Evolutionary conservation across 2,329 filamentous ascomycete species (phyloP).

Genomic region (Scedosporium boydii): DNA sequence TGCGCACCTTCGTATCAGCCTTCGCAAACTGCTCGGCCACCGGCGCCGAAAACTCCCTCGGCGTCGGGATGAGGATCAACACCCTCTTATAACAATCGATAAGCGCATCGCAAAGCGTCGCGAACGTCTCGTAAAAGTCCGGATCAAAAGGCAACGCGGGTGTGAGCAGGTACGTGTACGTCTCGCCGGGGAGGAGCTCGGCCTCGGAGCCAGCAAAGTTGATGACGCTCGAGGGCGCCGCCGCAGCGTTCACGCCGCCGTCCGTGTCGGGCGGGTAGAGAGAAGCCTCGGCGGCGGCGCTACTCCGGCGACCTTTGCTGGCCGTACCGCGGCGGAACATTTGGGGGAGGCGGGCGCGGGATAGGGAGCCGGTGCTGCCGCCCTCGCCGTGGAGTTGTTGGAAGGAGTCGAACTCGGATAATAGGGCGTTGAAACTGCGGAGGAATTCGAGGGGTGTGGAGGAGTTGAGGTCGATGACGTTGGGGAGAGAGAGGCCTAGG

Average conservation of each 20-base stretch:
- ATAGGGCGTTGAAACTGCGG: conserved; percentile 71
- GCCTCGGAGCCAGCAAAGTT: conserved; percentile 49
- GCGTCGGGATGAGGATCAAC: conserved; percentile 62
- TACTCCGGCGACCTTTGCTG: conserved; percentile 47
- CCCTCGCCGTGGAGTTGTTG: conserved; percentile 78
- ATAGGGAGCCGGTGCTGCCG: conserved; percentile 60
- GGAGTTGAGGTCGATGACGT: conserved; percentile 79
- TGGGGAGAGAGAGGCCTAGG: conserved; percentile 82
- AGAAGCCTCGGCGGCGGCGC: conserved; percentile 30
- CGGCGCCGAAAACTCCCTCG: conserved; percentile 58
- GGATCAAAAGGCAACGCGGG: conserved; percentile 90
- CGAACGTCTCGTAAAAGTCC: conserved; percentile 94
- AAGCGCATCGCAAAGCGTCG: conserved; percentile 87
- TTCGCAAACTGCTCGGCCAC: conserved; percentile 85
- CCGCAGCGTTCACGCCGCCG: conserved; percentile 16
- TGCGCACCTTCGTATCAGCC: conserved; percentile 75
- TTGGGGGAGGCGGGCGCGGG: conserved; percentile 69
- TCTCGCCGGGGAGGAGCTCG: conserved; percentile 69
- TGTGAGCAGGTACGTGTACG: conserved; percentile 84
- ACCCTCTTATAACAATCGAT: conserved; percentile 86
- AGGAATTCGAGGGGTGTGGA: conserved; percentile 77
- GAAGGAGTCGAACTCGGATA: conserved; percentile 89
- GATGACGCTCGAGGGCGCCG: conserved; percentile 34
- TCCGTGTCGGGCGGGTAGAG: conserved; percentile 17
- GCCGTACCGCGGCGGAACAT: conserved; percentile 66